Base-by-base conservation (phyloP, 495 filamentous ascomycete genomes). In the Aspergillus avenaceus region DNA sequence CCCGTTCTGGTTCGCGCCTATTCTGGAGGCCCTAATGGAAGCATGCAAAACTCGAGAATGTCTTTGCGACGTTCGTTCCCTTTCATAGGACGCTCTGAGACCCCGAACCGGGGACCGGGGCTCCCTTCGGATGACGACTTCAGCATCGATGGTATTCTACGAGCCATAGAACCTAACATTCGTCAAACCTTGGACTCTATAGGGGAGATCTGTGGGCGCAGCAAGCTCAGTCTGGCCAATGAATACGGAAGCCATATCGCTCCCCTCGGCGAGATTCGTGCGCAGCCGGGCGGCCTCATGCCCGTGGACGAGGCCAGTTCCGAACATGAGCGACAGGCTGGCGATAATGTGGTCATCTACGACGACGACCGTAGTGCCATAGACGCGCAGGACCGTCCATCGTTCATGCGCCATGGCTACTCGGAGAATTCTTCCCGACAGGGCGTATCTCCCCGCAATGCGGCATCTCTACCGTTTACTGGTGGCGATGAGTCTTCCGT, bases 231-330 rank as follows among this genome's bases (percentile, higher is more conserved):
- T 56, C 63, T 85, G 32, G 78, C 82, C 23, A 81, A 84, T 56
- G 80, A 84, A 56, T 84, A 85, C 59, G 75, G 67, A 25, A 82
- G 81, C 46, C 82, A 85, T 56, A 75, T 83, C 23, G 81, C 82
- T 7, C 82, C 82, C 0, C 63, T 82, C 23, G 81, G 79, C 6
- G 78, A 84, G 53, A 78, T 85, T 41, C 62, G 67, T 24, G 68
- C 71, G 38, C 59, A 67, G 9, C 49, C 67, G 2, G 59, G 63
- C 13, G 63, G 64, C 16, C 53, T 75, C 5, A 53, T 67, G 21
- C 61, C 73, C 1, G 71, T 77, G 1, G 71, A 77, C 45, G 72
- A 77, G 45, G 68, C 63, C 1, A 69, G 59, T 32, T 56, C 63
- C n/a, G 64, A 37, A n/a, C 62, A 63, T 28, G 69, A 72, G 49